Evolutionary conservation across 176 grass and related monocot species (phyloP), one percentile per base, ranked within the genome.

Genomic region (Musa troglodytarum): DNA sequence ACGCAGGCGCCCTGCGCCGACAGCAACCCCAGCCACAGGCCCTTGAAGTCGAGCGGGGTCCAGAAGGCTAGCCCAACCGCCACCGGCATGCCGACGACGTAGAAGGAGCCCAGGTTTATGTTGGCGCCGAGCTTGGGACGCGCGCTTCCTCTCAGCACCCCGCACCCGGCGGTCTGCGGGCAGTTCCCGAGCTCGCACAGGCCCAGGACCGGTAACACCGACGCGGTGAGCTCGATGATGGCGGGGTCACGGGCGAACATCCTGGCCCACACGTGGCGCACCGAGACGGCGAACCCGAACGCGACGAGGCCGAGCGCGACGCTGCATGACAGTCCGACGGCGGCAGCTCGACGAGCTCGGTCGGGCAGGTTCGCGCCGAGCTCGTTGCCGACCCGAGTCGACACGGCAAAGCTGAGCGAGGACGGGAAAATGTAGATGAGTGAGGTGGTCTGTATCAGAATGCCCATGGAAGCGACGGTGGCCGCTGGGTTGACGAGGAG

Each of bases 371-470:
- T 92, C 3, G 88, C 95, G 43, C 95, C 95, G 10, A 99, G 84
- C 79, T 94, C 95, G 62, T 94, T 99, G 16, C 88, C 79, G 12
- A 99, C 88, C 3, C 95, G 86, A 8, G 95, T 99, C 0, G 95
- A 99, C 63, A 99, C 95, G 79, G 91, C 86, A 59, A 94, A 94
- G 84, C 95, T 89, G 17, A 99, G 91, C 24, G 95, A 99, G 28
- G 95, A 94, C 2, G 95, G 95, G 66, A 99, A 94, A 76, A 94
- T 99, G 86, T 99, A 99, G 75, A 99, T 89, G 63, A 99, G 82
- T 0, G 95, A 94, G 0, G 95, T 99, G 12, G 79, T 89, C 77
- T 99, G 95, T 55, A 99, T 94, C 22, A 99, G 84, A 12, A 99
- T 86, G 9, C 95, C 96, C 96, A 99, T 99, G 53, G 91, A 88